Percentiles rank a stretch among this genome's conserved stretches.
phyloP scores from a whole-genome alignment of 345 rosid genomes.

The Capsella bursapastoris region DNA sequence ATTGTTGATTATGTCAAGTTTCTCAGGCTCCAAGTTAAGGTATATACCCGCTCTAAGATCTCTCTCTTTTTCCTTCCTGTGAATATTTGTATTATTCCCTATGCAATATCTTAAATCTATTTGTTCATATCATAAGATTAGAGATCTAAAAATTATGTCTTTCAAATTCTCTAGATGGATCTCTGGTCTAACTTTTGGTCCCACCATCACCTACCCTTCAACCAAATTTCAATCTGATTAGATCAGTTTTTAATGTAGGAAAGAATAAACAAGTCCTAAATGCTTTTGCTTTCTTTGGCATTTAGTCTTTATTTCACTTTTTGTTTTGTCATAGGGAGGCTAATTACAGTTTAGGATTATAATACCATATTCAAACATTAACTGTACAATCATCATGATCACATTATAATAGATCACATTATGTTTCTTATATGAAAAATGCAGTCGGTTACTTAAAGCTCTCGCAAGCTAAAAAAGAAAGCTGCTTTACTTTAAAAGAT shows the following conservation, averaged over 20 bases:
- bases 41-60: conserved; percentile 32
- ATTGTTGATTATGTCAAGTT: conserved; percentile 99
- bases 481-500: conserved; percentile 37
- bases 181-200: conserved; percentile 39
- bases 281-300: conserved; percentile 46
- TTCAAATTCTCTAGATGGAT: conserved; percentile 28
- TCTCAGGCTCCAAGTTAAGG: conserved; percentile 99
- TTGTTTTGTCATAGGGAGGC: conserved; percentile 33
- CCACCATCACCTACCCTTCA: conserved; percentile 42
- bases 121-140: conserved; percentile 34
- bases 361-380: conserved; percentile 18
- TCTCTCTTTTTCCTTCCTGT: not conserved
- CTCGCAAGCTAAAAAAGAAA: conserved; percentile 29
- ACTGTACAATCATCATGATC: conserved; percentile 31
- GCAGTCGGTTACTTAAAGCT: conserved; percentile 45
- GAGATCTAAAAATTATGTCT: conserved; percentile 19
- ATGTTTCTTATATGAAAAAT: conserved; percentile 35
- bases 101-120: conserved; percentile 7
- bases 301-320: conserved; percentile 37
- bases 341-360: conserved; percentile 31
- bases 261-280: conserved; percentile 32
- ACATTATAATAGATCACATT: conserved; percentile 28
- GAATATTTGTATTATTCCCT: not conserved
- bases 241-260: conserved; percentile 19
- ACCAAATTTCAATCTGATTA: conserved; percentile 38